These are phyloP conservation scores for Xylaria palmicola DNA, from an alignment of 495 filamentous ascomycete species.

Conservation along the genomic window DNA sequence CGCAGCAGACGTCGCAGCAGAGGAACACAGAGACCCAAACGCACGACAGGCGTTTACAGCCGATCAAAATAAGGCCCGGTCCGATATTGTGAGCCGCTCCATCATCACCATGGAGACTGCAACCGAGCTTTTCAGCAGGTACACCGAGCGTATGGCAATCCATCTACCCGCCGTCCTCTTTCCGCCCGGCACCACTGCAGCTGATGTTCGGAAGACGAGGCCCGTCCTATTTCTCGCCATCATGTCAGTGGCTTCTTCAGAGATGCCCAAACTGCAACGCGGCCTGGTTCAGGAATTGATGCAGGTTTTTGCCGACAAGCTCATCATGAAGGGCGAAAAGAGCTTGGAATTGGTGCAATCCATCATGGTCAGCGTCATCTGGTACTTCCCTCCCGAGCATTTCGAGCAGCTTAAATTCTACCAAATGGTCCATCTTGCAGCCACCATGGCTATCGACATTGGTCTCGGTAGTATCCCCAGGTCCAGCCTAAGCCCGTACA, in stretches of 20 bases:
- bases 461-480: conserved; percentile 62
- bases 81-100: conserved; percentile 69
- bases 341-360: conserved; percentile 84
- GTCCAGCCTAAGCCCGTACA: conserved; percentile 36
- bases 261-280: conserved; percentile 58
- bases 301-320: conserved; percentile 67
- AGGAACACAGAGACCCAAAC: background rate
- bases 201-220: conserved; percentile 65
- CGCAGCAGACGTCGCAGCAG: conserved; percentile 17
- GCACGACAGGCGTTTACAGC: background rate
- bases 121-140: conserved; percentile 64
- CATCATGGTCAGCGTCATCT: conserved; percentile 66
- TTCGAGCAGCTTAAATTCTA: conserved; percentile 91
- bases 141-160: conserved; percentile 63
- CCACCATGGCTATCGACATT: conserved; percentile 83
- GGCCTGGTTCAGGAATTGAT: conserved; percentile 69
- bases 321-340: conserved; percentile 77
- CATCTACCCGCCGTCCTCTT: conserved; percentile 83
- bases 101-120: conserved; percentile 65
- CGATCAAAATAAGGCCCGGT: conserved; percentile 1
- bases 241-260: conserved; percentile 64
- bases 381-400: conserved; percentile 82
- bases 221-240: conserved; percentile 83
- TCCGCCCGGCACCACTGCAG: conserved; percentile 60
- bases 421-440: conserved; percentile 80